Base-by-base conservation (phyloP, 2,329 filamentous ascomycete species). In the Septoria petroselini region DNA sequence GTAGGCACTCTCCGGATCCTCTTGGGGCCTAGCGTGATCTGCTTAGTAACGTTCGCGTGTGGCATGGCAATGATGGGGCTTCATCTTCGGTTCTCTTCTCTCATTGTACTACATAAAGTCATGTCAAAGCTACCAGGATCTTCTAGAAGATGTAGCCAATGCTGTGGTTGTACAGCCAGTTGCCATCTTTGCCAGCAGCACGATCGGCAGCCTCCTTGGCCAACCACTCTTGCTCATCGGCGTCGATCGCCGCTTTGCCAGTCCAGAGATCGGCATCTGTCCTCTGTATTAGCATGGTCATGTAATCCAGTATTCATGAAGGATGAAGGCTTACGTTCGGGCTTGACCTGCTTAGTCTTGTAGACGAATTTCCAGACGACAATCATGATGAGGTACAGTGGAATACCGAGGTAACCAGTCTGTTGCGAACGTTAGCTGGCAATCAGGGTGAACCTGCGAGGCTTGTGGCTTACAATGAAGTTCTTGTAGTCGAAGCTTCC, bases 401-500 rank as follows among this genome's bases (percentile, higher is more conserved):
- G 86, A 59, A 91, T 89, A 42, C 86, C 86, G 6, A 86, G 72
- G 67, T 90, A 90, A 5, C 57, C 58, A 17, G 58, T 19, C 84
- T 84, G 0, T 27, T 27, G 7, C n/a, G n/a, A n/a, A 31, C 9
- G 41, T 54, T 17, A 51, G 54, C 19, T 44, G 35, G 14, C 8
- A 9, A 3, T 34, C 9, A 33, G 15, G 3, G 18, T 1, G 18
- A 9, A 8, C 7, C 12, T 9, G 7, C 27, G 11, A 9, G 15
- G 27, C 4, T 18, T 15, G 84, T 88, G 15, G 52, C 58, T 58
- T 38, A 61, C 59, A 67, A 91, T 80, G 70, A 91, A 90, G 62
- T 79, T 83, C 73, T 85, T 83, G 74, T 86, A 86, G 68, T 86
- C 80, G 58, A 87, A 87, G 42, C 73, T 73, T 45, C 75, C 76